A percentile compares a stretch with the other conserved stretches of the same genome.
phyloP scores from a whole-genome alignment of 2,329 filamentous ascomycete species.

The Botrytis medusae region DNA sequence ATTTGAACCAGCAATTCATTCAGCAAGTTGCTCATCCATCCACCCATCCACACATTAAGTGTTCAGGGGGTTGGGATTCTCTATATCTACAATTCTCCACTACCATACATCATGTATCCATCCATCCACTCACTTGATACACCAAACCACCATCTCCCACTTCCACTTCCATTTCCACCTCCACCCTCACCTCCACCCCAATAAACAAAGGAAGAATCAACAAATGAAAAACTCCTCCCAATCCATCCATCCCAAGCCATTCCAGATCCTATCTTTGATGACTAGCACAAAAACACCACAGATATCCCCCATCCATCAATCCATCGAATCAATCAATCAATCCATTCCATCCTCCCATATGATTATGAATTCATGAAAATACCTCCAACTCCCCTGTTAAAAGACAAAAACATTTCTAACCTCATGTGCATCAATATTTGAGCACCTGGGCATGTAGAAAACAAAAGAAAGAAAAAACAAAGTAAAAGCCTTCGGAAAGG shows the following conservation, averaged over 20 bases:
- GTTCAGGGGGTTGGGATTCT: not conserved
- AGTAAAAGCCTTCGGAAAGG: not conserved
- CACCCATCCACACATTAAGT: not conserved
- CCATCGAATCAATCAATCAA: conserved; percentile 8
- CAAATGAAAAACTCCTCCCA: conserved; percentile 3
- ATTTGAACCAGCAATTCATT: not conserved
- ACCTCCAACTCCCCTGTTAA: conserved; percentile 12
- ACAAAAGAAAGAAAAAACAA: conserved; percentile 6
- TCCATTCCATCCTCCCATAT: conserved; percentile 6
- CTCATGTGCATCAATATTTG: conserved; percentile 4
- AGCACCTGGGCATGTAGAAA: conserved; percentile 8
- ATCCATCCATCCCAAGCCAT: conserved; percentile 2
- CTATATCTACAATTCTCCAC: conserved; percentile 1
- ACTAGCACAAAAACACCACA: conserved; percentile 4
- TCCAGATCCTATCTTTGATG: not conserved
- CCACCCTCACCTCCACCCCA: not conserved
- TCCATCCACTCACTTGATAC: not conserved
- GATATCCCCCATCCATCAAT: conserved; percentile 3
- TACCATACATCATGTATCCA: not conserved
- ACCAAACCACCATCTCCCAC: not conserved
- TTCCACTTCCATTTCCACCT: not conserved
- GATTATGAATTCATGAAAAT: not conserved
- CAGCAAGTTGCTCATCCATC: not conserved
- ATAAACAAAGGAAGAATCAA: conserved; percentile 1
- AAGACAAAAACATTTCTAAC: conserved; percentile 16